Evolutionary conservation across 768 basidiomycete species (phyloP).

Genomic region (Cystobasidium tubakii): DNA sequence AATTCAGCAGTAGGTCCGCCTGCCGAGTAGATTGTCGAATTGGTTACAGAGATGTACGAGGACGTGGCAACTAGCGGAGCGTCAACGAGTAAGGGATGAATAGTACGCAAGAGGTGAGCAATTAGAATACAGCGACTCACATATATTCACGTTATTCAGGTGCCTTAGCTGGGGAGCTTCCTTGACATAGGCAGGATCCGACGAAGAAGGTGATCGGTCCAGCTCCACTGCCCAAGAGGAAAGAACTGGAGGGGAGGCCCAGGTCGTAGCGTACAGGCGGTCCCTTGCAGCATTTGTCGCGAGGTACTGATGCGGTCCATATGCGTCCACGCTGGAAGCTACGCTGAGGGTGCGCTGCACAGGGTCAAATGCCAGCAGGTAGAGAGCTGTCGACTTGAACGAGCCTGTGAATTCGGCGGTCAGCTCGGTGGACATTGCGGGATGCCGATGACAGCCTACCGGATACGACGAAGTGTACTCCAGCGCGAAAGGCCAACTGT

Average conservation of each 20-base stretch:
- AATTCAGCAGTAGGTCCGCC: slow-evolving; percentile 33
- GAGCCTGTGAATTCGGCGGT: slow-evolving; percentile 14
- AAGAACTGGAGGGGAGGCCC: slow-evolving; percentile 29
- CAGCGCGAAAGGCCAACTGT: slow-evolving; percentile 19
- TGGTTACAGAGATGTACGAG: slow-evolving; percentile 32
- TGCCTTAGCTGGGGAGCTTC: background rate
- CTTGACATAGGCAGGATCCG: slow-evolving; percentile 7
- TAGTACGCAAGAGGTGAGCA: too few relatives aligned
- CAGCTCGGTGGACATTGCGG: background rate
- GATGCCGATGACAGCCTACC: background rate
- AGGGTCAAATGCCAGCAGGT: slow-evolving; percentile 37
- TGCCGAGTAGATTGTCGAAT: slow-evolving; percentile 29
- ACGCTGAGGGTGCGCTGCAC: slow-evolving; percentile 27
- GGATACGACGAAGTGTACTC: slow-evolving; percentile 28
- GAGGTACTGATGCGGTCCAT: slow-evolving; percentile 37
- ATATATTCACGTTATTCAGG: slow-evolving; percentile 25
- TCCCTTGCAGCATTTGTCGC: slow-evolving; percentile 15
- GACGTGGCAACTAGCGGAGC: slow-evolving; percentile 25
- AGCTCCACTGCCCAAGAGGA: slow-evolving; percentile 36
- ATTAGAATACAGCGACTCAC: background rate
- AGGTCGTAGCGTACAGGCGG: slow-evolving; percentile 35
- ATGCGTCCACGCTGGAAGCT: slow-evolving; percentile 15
- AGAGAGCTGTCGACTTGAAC: slow-evolving; percentile 38
- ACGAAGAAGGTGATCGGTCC: background rate
- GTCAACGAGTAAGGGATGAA: too few relatives aligned